Evolutionary conservation across 305 asterid genomes (phyloP), one percentile per base, ranked within the genome.

Genomic region (Fraxinus greggii): DNA sequence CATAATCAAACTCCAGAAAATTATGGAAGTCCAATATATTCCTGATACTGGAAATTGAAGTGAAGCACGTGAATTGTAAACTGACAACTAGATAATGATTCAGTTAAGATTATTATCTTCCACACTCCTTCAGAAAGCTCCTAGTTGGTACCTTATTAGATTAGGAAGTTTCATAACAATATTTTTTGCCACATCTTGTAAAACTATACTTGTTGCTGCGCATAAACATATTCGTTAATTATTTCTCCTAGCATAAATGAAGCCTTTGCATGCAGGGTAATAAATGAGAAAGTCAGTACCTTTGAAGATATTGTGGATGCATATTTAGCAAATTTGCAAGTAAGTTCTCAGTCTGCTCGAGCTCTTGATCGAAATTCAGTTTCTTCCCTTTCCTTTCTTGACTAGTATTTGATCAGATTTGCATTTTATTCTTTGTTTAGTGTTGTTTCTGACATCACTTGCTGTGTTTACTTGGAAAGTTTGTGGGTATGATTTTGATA

Each of bases 221-320:
- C 72, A 23, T 82, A 7, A 36, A n/a, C 21, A 45, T 70, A 69
- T 32, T 42, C 9, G 2, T 10, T 48, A 19, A n/a, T 75, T 77
- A 21, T 65, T 75, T 77, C 9, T 73, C 69, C 21, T 8, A 38
- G 74, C 83, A 84, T 54, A 63, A 35, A 59, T 69, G 61, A 23
- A 40, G 59, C 63, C 45, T 83, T 84, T 79, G 56, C 45, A 77
- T 84, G 87, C 87, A 94, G 97, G 92, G 75, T 84, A 83, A 85
- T 91, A 89, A 87, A 79, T 84, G 89, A 88, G 36, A 89, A 88
- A 73, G 86, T 80, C 75, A 88, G 85, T 82, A 90, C 92, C 33
- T 88, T 94, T 85, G 97, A 93, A 90, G 99, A 95, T 87, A 88
- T 92, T 83, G 87, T 95, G 82, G 99, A 95, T 84, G 89, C 93